Conservation (phyloP, 2,329 filamentous ascomycete species). For the Pseudogymnoascus pannorum region DNA sequence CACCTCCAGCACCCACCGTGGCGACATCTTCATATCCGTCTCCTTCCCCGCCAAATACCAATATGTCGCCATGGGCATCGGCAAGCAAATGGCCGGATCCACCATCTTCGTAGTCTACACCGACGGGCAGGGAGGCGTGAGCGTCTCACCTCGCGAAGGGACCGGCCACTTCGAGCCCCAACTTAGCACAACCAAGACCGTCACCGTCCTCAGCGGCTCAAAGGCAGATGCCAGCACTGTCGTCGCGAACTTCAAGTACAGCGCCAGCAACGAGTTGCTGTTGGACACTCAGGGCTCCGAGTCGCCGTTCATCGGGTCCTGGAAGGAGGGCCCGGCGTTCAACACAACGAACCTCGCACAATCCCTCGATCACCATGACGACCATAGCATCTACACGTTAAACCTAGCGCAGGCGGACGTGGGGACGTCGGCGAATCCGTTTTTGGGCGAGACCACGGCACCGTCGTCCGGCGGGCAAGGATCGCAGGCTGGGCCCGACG, state of each 20-base stretch:
- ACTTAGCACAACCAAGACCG: neutral
- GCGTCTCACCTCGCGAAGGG: constrained; percentile 45
- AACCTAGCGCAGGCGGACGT: neutral
- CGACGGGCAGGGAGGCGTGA: constrained; percentile 43
- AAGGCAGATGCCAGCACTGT: neutral
- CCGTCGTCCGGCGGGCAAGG: neutral
- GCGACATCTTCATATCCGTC: constrained; percentile 52
- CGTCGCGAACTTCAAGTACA: neutral
- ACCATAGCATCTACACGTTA: neutral
- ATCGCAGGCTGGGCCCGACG: neutral
- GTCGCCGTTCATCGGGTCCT: neutral
- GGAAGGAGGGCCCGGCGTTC: neutral
- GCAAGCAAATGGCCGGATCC: constrained; percentile 43
- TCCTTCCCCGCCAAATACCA: constrained; percentile 43
- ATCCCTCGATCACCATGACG: neutral
- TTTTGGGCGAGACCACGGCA: neutral
- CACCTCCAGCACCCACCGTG: constrained; percentile 34
- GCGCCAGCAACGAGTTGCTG: neutral
- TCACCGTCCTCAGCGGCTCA: neutral
- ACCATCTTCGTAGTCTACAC: constrained; percentile 55
- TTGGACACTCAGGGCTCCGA: neutral
- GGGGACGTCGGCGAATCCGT: neutral
- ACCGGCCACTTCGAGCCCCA: constrained; percentile 30
- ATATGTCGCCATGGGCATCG: constrained; percentile 51
- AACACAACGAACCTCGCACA: neutral